Evolutionary conservation across 2,329 filamentous ascomycete species (phyloP), one percentile per base, ranked within the genome.

Genomic region (Dryadomyces quercus-mongolicae): DNA sequence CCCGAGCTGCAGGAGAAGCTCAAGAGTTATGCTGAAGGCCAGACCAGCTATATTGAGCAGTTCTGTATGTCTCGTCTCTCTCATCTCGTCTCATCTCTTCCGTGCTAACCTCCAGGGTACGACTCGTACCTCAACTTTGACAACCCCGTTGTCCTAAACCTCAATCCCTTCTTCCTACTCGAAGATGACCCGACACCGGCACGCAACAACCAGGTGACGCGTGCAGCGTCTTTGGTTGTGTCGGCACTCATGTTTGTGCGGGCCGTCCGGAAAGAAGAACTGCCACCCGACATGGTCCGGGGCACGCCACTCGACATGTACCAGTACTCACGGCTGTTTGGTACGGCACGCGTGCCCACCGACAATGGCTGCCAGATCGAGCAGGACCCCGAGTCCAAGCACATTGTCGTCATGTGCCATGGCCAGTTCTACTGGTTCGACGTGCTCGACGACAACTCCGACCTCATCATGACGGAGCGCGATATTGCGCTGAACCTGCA

Each of bases 371-470:
- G 93, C 66, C 86, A 95, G 62, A 97, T 98, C 63, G 90, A 91
- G 59, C 91, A 97, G 66, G 91, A 97, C 63, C 87, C 90, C 0
- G 81, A 84, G n/a, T 88, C 92, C 3, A 95, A 90, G 70, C 93
- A 98, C 67, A 76, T 98, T 42, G 86, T 96, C 10, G 89, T 97
- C 46, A 78, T 97, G 70, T 95, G 89, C 65, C 88, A 92, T 60
- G 93, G 93, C 1, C 93, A 98, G 61, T 91, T 97, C 64, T 98
- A 98, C 70, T 97, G 92, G 92, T 98, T 98, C 63, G 93, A 98
- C 67, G 91, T 96, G 2, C 74, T 98, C 18, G 93, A 98, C 62
- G 85, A 92, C 61, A 95, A 95, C 68, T 87, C 87, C 7, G 93
- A 98, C 67, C 73, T 95, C 54, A 95, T 98, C 69, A 97, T 97